Percentiles rank a stretch among this genome's conserved stretches.
phyloP scores from a whole-genome alignment of 2,329 filamentous ascomycete genomes.

The Epichloe sibirici region DNA sequence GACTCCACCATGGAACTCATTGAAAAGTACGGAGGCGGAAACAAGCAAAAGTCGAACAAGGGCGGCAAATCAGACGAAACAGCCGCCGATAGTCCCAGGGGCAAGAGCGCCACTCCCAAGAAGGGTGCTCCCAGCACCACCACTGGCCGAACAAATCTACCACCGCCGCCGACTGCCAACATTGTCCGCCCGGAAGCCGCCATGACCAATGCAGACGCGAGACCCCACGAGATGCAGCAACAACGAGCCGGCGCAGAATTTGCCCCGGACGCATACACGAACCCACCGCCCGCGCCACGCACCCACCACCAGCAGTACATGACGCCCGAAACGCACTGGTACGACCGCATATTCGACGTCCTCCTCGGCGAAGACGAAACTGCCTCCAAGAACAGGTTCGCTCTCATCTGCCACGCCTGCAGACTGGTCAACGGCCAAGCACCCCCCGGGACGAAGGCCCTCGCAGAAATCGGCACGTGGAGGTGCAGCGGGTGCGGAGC shows the following conservation, averaged over 20 bases:
- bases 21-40: conserved; percentile 79
- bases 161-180: conserved; percentile 51
- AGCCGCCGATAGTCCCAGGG: background rate
- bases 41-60: conserved; percentile 18
- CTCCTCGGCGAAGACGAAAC: conserved; percentile 93
- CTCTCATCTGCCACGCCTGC: conserved; percentile 71
- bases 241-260: conserved; percentile 42
- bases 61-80: conserved; percentile 5
- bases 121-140: background rate
- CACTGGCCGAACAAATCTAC: conserved; percentile 31
- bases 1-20: conserved; percentile 86
- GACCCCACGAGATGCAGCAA: background rate
- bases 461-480: conserved; percentile 78
- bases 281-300: conserved; percentile 6
- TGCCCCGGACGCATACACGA: conserved; percentile 51
- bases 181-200: conserved; percentile 32
- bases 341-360: conserved; percentile 84
- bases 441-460: conserved; percentile 70
- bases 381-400: conserved; percentile 78
- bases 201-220: conserved; percentile 5
- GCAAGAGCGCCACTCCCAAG: conserved; percentile 11
- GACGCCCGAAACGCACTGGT: conserved; percentile 57
- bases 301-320: conserved; percentile 8
- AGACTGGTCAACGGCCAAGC: conserved; percentile 91
- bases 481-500: conserved; percentile 74